A percentile compares a stretch with the other conserved stretches of the same genome.
Evolutionary conservation across 2,329 filamentous ascomycete genomes (phyloP).

Genomic region (Alternaria gaisen): DNA sequence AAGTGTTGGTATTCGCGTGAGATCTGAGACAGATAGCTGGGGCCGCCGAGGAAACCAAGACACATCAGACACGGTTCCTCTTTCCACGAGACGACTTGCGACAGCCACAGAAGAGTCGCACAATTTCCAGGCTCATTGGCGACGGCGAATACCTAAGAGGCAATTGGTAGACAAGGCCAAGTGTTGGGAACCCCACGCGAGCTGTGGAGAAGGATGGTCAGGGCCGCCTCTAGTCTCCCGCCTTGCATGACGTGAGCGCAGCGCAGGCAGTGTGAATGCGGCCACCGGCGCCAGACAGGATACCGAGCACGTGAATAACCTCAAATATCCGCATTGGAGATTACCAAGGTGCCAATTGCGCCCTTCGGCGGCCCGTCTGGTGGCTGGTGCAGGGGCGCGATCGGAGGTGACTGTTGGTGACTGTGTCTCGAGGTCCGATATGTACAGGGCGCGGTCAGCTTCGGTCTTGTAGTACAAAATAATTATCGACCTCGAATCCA

Average conservation of each 20-base stretch:
- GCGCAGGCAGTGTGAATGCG: constrained; percentile 9
- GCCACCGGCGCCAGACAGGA: constrained; percentile 5
- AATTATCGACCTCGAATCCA: constrained; percentile 23
- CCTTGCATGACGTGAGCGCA: constrained; percentile 28
- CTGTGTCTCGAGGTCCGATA: constrained; percentile 22
- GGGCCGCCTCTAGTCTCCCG: constrained; percentile 16
- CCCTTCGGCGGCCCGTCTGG: constrained; percentile 21
- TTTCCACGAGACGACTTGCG: constrained; percentile 1
- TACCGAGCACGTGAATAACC: constrained; percentile 33
- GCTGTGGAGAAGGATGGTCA: constrained; percentile 24
- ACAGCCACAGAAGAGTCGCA: background rate
- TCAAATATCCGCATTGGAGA: constrained; percentile 33
- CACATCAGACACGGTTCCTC: constrained; percentile 15
- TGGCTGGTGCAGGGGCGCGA: constrained; percentile 18
- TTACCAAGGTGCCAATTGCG: constrained; percentile 23
- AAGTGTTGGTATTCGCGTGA: constrained; percentile 23
- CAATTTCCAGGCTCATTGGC: constrained; percentile 3
- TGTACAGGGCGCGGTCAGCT: constrained; percentile 33
- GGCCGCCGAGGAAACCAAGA: constrained; percentile 29
- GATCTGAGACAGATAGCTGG: constrained; percentile 33
- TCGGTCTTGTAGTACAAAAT: constrained; percentile 36
- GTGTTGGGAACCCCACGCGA: constrained; percentile 27
- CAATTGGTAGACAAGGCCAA: constrained; percentile 15
- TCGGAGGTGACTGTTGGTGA: constrained; percentile 24
- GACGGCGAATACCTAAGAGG: background rate